phyloP scores from a whole-genome alignment of 2,329 filamentous ascomycete genomes.

The Fusarium tricinctum region DNA sequence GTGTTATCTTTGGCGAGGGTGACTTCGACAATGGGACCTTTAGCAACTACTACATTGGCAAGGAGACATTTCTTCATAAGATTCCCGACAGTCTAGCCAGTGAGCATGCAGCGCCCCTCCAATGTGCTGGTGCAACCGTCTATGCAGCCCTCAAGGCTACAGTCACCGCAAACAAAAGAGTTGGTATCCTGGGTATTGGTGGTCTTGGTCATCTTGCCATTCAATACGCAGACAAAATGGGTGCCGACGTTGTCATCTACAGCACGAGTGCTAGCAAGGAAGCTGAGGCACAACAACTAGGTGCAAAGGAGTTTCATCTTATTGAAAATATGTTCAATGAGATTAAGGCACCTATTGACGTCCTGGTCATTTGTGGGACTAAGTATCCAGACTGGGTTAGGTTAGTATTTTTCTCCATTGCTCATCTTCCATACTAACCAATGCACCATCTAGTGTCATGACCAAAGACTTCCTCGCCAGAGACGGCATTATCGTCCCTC shows the following conservation, averaged over 20 bases:
- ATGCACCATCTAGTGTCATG: background rate
- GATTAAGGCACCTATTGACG: conserved; percentile 8
- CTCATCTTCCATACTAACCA: rapidly evolving
- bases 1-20: conserved; percentile 6
- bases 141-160: conserved; percentile 22
- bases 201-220: conserved; percentile 16
- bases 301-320: conserved; percentile 14
- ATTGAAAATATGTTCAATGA: conserved; percentile 5
- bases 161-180: conserved; percentile 1
- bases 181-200: conserved; percentile 17
- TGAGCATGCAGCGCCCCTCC: conserved; percentile 22
- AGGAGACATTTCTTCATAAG: conserved; percentile 18
- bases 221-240: conserved; percentile 22
- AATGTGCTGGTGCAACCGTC: conserved; percentile 15
- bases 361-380: conserved; percentile 20
- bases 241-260: conserved; percentile 4
- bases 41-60: conserved; percentile 12
- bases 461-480: conserved; percentile 13
- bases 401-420: conserved; percentile 10
- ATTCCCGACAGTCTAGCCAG: conserved; percentile 5
- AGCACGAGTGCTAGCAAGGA: conserved; percentile 24
- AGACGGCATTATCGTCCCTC: conserved; percentile 7
- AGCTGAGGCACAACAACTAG: background rate
- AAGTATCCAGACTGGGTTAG: conserved; percentile 36
- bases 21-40: conserved; percentile 15